Evolutionary conservation across 2,329 filamentous ascomycete species (phyloP), one percentile per base, ranked within the genome.

Genomic region (Exophiala mesophila): DNA sequence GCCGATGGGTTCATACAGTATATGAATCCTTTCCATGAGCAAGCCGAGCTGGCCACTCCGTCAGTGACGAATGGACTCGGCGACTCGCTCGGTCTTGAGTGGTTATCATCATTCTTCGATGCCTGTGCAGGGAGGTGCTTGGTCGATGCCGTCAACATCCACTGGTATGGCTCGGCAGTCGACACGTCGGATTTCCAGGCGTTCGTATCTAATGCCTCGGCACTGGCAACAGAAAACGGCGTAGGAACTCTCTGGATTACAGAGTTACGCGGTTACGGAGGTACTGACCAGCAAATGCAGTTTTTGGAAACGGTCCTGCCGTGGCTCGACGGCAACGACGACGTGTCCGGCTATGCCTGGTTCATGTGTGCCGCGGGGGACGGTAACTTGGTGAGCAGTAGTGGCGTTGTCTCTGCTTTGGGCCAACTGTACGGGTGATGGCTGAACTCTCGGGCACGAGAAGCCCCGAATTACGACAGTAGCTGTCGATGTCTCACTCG

Each of bases 201-300:
- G 12, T 62, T 64, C 24, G 57, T 70, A 36, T 44, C 44, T 13
- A 32, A 61, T 29, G 63, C 65, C n/a, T 55, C 60, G 36, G 42
- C 49, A n/a, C 51, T 66, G 8, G 66, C 60, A 2, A 37, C 38
- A 6, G 39, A 58, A 20, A 49, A 65, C 39, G 45, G 44, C 17
- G 58, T 69, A 26, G 23, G 53, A 5, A 57, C 62, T 36, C 56
- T 69, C 49, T 70, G 66, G 66, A 49, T 70, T 30, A 65, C 67
- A 3, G 67, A 70, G 55, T 68, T 69, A 63, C 23, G 23, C 23
- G 12, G 12, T 30, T 8, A 20, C 19, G 36, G 41, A 39, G 36
- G 49, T 1, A 40, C 55, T 2, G 31, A 26, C 3, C 24, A 50
- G 10, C 48, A 58, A 21, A 5, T 34, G 15, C 21, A 36, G 28